A percentile compares a stretch with the other conserved stretches of the same genome.
phyloP scores from a whole-genome alignment of 148 eudicot species.

The Hydrangea macrophylla region DNA sequence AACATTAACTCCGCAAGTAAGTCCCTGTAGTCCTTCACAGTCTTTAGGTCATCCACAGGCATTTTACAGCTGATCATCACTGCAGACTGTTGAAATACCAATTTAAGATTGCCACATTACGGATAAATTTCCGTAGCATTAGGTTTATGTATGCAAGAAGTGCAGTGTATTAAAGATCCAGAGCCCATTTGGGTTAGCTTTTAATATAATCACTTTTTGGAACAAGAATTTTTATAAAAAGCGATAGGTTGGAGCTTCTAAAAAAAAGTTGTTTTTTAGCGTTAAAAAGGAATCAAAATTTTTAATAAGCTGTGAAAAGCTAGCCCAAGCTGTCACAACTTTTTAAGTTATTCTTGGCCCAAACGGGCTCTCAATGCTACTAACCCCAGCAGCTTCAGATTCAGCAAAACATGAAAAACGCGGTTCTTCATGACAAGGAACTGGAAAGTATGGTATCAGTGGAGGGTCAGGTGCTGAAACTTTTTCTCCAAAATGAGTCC shows the following conservation, averaged over 20 bases:
- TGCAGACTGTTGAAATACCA: constrained; percentile 52
- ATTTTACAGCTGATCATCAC: constrained; percentile 81
- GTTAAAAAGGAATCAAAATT: too few relatives aligned
- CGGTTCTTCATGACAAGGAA: constrained; percentile 69
- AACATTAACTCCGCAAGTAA: constrained; percentile 74
- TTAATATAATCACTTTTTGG: too few relatives aligned
- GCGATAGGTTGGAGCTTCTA: too few relatives aligned
- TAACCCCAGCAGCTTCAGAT: constrained; percentile 87
- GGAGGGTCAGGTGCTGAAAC: constrained; percentile 36
- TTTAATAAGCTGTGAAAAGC: too few relatives aligned
- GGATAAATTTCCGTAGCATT: not conserved
- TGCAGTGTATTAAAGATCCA: constrained; percentile 1
- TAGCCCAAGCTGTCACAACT: too few relatives aligned
- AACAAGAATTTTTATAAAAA: too few relatives aligned
- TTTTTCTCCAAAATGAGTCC: constrained; percentile 55
- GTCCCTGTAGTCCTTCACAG: constrained; percentile 68
- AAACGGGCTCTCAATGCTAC: too few relatives aligned
- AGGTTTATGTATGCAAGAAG: not conserved
- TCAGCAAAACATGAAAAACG: constrained; percentile 72
- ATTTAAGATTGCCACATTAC: constrained; percentile 2
- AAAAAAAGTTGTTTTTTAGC: too few relatives aligned
- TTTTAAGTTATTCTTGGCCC: too few relatives aligned
- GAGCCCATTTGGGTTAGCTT: too few relatives aligned
- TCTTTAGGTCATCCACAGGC: constrained; percentile 57
- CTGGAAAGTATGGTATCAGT: constrained; percentile 42